Conservation (phyloP, 345 rosid genomes). For the Acer yangbiense region DNA sequence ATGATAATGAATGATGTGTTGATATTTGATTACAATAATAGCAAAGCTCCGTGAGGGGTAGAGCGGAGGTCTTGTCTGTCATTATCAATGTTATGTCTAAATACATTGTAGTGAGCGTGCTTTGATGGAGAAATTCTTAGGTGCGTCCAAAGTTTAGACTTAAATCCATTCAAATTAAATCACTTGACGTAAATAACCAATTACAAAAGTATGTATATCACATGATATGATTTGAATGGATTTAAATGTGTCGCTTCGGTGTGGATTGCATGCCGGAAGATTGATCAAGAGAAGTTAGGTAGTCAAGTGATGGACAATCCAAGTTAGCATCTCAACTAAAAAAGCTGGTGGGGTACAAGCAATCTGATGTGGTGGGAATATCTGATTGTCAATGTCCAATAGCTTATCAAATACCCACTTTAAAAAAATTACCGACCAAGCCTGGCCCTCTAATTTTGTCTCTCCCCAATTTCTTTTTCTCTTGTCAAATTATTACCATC, state of each 20-base stretch:
- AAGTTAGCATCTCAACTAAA: background rate
- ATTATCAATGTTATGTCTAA: background rate
- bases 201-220: too few species aligned
- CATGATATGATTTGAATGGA: too few species aligned
- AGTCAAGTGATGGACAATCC: slow-evolving; percentile 3
- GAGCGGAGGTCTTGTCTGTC: background rate
- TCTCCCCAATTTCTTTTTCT: too few species aligned
- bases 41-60: background rate
- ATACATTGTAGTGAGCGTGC: background rate
- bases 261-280: too few species aligned
- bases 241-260: too few species aligned
- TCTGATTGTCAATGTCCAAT: slow-evolving; percentile 16
- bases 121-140: too few species aligned
- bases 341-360: background rate
- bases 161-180: too few species aligned
- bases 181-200: too few species aligned
- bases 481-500: background rate
- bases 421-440: slow-evolving; percentile 2
- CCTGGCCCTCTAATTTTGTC: slow-evolving; percentile 10
- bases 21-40: background rate
- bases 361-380: slow-evolving; percentile 20
- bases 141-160: too few species aligned
- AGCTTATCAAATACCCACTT: slow-evolving; percentile 3
- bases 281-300: slow-evolving; percentile 15
- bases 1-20: background rate